Conservation (phyloP, 2,329 filamentous ascomycete species). For the Fusarium musae region DNA sequence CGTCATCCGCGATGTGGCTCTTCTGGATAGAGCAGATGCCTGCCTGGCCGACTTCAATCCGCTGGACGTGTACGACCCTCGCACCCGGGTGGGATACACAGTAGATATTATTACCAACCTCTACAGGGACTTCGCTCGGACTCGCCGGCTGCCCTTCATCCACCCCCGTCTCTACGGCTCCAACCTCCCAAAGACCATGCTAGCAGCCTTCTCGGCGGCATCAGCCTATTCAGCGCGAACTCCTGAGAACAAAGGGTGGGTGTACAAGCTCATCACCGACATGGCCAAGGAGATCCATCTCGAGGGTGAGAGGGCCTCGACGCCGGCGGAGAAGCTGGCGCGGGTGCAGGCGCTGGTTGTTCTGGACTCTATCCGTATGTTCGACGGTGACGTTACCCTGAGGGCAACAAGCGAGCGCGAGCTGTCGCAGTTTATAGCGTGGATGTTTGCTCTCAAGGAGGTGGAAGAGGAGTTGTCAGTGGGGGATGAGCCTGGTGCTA, state of each 20-base stretch:
- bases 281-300: conserved; percentile 51
- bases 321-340: conserved; percentile 54
- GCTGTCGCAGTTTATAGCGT: conserved; percentile 49
- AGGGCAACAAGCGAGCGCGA: conserved; percentile 56
- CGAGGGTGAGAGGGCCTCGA: conserved; percentile 47
- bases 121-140: conserved; percentile 50
- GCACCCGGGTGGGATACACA: conserved; percentile 50
- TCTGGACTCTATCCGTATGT: conserved; percentile 55
- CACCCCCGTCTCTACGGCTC: conserved; percentile 56
- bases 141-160: conserved; percentile 54
- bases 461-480: conserved; percentile 50
- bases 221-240: conserved; percentile 53
- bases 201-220: conserved; percentile 54
- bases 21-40: conserved; percentile 37
- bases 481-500: conserved; percentile 32
- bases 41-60: conserved; percentile 46
- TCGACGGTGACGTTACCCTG: conserved; percentile 56
- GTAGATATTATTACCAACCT: conserved; percentile 48
- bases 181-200: conserved; percentile 53
- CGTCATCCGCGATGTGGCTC: conserved; percentile 47
- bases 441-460: conserved; percentile 51
- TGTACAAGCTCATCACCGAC: conserved; percentile 54
- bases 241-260: conserved; percentile 52
- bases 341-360: conserved; percentile 56
- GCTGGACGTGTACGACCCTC: conserved; percentile 51